Base-by-base conservation (phyloP, 306 rosid genomes). In the Cucumis melo region DNA sequence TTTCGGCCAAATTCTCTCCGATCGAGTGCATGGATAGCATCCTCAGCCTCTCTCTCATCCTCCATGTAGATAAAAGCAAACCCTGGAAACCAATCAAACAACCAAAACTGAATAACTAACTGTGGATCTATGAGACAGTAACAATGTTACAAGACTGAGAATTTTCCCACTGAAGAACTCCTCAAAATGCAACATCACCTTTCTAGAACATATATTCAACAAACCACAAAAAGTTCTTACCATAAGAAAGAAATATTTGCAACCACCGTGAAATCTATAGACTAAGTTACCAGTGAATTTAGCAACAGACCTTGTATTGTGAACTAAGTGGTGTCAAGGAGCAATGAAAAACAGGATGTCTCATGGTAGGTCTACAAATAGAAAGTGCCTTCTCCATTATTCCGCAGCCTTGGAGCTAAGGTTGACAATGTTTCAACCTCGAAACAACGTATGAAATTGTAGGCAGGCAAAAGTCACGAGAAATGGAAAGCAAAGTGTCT, bases 1-100 rank as follows among this genome's bases (percentile, higher is more conserved):
- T 90, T 85, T 13, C 90, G 92, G 57, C 99, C 98, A 89, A 90
- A 95, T 76, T 92, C 99, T 64, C 83, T 85, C 76, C 89, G 85
- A 81, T 92, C 98, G 17, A 95, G 98, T 55, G 85, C 92, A 65
- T 96, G 86, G 76, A 92, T 92, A 3, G 99, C 98, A 84, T 89
- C 96, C 74, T 90, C 99, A 36, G 92, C 99, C 85, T 95, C 99
- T 86, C 96, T 89, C 55, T 95, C 99, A 51, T 95, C 98, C 50
- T 95, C 99, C 99, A 95, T 95, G 71, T 92, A 95, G 76, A 95
- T 86, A 79, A 95, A 95, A 86, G 99, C 97, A 81, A 95, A 95
- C 38, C 99, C 99, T 95, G 77, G 50, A 84, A 20, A 59, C 64
- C 83, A 79, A 74, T 9, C 24, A 75, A 66, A 36, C 78, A 87